Percentiles rank a stretch among this genome's conserved stretches.
phyloP scores from a whole-genome alignment of 352 stramenopile species.

The Thraustochytrium striatum region DNA sequence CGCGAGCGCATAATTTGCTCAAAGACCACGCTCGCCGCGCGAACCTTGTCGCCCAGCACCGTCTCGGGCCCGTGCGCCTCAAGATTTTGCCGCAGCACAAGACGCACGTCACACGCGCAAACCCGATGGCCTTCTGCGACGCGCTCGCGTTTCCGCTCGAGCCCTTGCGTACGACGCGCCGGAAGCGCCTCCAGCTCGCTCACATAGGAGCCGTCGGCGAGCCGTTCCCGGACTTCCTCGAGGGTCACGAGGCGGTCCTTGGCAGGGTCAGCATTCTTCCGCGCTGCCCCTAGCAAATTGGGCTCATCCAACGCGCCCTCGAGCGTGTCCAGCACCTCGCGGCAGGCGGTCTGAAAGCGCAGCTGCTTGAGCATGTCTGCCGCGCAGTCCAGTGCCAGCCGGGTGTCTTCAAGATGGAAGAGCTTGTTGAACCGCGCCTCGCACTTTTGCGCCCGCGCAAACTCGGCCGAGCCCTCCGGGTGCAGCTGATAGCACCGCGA shows the following conservation, averaged over 20 bases:
- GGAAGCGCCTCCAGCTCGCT: background rate
- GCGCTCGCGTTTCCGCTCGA: constrained; percentile 2
- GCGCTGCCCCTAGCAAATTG: background rate
- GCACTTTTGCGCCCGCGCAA: constrained; percentile 10
- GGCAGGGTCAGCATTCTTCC: background rate
- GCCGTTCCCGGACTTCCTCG: background rate
- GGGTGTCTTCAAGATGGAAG: background rate
- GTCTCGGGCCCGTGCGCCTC: background rate
- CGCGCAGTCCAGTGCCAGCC: background rate
- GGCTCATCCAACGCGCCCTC: background rate
- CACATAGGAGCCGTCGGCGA: background rate
- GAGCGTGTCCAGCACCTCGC: constrained; percentile 1
- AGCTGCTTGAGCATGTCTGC: background rate
- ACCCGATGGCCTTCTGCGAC: constrained; percentile 8
- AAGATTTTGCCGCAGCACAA: background rate
- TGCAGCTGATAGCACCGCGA: background rate
- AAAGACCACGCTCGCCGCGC: background rate
- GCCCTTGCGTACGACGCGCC: constrained; percentile 20
- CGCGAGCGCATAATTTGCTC: background rate
- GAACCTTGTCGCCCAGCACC: background rate
- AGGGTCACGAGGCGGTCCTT: background rate
- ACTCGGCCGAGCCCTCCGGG: background rate
- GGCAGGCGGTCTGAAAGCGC: constrained; percentile 11
- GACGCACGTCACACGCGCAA: constrained; percentile 30
- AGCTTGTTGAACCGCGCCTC: constrained; percentile 30